Percentiles rank a stretch among this genome's conserved stretches.
phyloP scores from a whole-genome alignment of 2,329 filamentous ascomycete species.

The Epicoccum sorghinum region DNA sequence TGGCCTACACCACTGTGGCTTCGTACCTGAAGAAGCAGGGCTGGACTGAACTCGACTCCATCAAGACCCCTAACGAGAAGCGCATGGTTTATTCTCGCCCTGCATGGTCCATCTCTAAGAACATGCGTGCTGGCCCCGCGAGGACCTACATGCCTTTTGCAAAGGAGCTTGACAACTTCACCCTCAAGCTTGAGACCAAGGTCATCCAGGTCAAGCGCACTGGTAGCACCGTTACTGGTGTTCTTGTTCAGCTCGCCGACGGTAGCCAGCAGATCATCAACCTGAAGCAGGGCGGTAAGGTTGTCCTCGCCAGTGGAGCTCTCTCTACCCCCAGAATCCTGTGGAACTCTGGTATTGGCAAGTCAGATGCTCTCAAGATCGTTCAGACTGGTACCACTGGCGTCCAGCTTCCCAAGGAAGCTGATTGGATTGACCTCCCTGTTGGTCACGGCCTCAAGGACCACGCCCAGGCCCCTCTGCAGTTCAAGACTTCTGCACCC shows the following conservation, averaged over 20 bases:
- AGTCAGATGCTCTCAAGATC: constrained; percentile 28
- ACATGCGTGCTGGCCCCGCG: constrained; percentile 28
- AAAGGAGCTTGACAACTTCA: constrained; percentile 26
- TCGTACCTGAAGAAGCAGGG: constrained; percentile 23
- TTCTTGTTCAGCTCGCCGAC: constrained; percentile 40
- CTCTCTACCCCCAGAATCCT: constrained; percentile 53
- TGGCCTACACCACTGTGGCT: constrained; percentile 25
- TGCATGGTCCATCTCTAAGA: constrained; percentile 21
- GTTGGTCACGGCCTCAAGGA: constrained; percentile 39
- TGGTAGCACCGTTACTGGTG: constrained; percentile 25
- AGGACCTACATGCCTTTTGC: constrained; percentile 30
- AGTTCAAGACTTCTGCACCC: constrained; percentile 21
- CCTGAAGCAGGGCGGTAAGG: constrained; percentile 56
- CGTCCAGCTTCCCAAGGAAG: constrained; percentile 24
- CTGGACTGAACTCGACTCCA: constrained; percentile 25
- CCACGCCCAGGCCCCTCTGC: constrained; percentile 23
- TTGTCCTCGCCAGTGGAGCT: constrained; percentile 60
- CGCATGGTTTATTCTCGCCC: constrained; percentile 25
- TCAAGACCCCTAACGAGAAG: constrained; percentile 29
- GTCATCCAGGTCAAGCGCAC: constrained; percentile 28
- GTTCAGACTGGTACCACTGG: constrained; percentile 23
- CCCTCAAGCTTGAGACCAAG: constrained; percentile 30
- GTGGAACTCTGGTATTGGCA: constrained; percentile 37
- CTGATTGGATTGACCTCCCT: constrained; percentile 33
- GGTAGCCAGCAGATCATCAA: constrained; percentile 68